These are phyloP conservation scores for Fusarium nygamai DNA, from an alignment of 2,329 filamentous ascomycete species.

Conservation along the genomic window DNA sequence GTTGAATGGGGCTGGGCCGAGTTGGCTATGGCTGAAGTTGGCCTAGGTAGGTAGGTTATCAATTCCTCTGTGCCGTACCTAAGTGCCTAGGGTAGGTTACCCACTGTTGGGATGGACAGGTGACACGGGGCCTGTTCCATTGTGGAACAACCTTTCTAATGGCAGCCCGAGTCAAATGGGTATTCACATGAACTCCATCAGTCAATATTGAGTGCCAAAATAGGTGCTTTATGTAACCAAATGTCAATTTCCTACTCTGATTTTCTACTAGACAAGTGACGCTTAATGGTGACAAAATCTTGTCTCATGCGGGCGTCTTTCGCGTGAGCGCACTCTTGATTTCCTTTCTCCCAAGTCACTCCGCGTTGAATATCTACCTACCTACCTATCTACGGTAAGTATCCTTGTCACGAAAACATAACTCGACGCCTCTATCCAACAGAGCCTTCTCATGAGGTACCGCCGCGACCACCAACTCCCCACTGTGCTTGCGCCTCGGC, in stretches of 20 bases:
- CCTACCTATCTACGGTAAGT: neutral
- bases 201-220: neutral
- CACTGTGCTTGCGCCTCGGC: neutral
- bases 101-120: neutral
- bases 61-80: neutral
- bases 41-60: neutral
- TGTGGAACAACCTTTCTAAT: slow-evolving; percentile 9
- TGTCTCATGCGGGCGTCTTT: neutral
- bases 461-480: neutral
- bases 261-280: neutral
- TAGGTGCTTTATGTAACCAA: neutral
- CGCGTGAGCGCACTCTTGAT: neutral
- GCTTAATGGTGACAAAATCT: neutral
- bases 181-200: neutral
- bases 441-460: neutral
- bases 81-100: neutral
- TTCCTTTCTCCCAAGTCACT: neutral
- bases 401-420: neutral
- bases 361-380: neutral
- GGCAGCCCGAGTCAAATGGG: neutral
- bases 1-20: slow-evolving; percentile 37
- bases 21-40: slow-evolving; percentile 4
- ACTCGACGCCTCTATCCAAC: neutral
- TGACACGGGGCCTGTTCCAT: neutral
- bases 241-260: neutral